Percentiles rank a stretch among this genome's conserved stretches.
phyloP scores from a whole-genome alignment of 495 filamentous ascomycete species.

The Annulohypoxylon moriforme region DNA sequence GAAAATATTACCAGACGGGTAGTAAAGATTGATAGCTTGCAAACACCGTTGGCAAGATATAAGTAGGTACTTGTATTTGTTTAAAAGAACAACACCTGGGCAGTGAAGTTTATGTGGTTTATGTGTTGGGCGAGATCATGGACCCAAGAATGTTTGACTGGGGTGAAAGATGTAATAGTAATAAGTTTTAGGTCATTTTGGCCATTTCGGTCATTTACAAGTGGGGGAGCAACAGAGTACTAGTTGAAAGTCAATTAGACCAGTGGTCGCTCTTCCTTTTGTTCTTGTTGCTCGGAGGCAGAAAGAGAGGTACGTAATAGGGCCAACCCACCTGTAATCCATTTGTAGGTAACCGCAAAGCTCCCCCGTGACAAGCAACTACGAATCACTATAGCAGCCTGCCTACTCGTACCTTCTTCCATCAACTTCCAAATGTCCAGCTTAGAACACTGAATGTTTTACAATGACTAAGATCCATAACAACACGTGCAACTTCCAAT shows the following conservation, averaged over 20 bases:
- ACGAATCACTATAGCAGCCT: slow-evolving; percentile 10
- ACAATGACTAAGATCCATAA: background rate
- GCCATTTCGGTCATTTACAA: background rate
- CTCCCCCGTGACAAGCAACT: background rate
- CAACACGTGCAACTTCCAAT: background rate
- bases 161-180: background rate
- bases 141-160: background rate
- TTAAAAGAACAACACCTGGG: background rate
- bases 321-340: background rate
- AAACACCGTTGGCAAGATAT: slow-evolving; percentile 16
- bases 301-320: slow-evolving; percentile 36
- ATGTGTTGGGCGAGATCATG: background rate
- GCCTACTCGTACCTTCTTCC: background rate
- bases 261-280: slow-evolving; percentile 16
- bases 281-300: slow-evolving; percentile 23
- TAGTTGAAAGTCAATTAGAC: slow-evolving; percentile 12
- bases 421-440: slow-evolving; percentile 1
- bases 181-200: background rate
- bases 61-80: slow-evolving; percentile 1
- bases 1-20: slow-evolving; percentile 5
- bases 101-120: too few relatives aligned
- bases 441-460: background rate
- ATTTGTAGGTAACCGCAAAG: background rate
- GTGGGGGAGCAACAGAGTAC: too few relatives aligned
- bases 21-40: background rate